Evolutionary conservation across 75 land plant genomes (phyloP).

Genomic region (Sequoiadendron giganteum): DNA sequence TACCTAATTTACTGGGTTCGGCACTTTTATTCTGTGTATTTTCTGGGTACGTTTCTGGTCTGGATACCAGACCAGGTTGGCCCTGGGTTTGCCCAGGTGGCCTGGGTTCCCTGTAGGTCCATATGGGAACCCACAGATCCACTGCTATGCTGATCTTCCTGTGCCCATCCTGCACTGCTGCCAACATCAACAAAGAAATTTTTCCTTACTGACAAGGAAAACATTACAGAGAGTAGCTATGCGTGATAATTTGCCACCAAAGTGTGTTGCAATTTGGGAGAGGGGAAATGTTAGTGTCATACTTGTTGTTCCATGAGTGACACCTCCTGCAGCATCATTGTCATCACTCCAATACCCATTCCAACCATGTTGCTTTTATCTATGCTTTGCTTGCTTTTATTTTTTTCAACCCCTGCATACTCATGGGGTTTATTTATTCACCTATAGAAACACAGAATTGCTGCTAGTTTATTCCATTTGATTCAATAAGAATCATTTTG

Average conservation of each 20-base stretch:
- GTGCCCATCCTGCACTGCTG: constrained; percentile 22
- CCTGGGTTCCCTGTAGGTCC: too few relatives aligned
- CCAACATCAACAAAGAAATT: constrained; percentile 2
- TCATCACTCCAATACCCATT: too few relatives aligned
- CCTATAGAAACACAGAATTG: neutral
- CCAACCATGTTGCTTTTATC: too few relatives aligned
- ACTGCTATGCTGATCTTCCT: constrained; percentile 77
- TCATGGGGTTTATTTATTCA: neutral
- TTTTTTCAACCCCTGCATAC: too few relatives aligned
- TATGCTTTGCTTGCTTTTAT: too few relatives aligned
- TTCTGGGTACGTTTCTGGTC: too few relatives aligned
- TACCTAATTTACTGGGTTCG: too few relatives aligned
- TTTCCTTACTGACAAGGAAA: too few relatives aligned
- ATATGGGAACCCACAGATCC: constrained; percentile 32
- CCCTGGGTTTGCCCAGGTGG: too few relatives aligned
- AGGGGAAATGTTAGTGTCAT: neutral
- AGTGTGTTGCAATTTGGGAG: neutral
- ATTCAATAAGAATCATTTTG: too few relatives aligned
- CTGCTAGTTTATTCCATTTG: neutral
- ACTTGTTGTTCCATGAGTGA: neutral
- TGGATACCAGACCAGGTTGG: too few relatives aligned
- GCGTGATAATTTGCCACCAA: neutral
- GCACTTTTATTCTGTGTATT: too few relatives aligned
- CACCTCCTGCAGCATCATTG: neutral
- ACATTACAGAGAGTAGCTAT: neutral